phyloP scores from a whole-genome alignment of 225 moss, liverwort and hornwort species.

The Asterella californica region DNA sequence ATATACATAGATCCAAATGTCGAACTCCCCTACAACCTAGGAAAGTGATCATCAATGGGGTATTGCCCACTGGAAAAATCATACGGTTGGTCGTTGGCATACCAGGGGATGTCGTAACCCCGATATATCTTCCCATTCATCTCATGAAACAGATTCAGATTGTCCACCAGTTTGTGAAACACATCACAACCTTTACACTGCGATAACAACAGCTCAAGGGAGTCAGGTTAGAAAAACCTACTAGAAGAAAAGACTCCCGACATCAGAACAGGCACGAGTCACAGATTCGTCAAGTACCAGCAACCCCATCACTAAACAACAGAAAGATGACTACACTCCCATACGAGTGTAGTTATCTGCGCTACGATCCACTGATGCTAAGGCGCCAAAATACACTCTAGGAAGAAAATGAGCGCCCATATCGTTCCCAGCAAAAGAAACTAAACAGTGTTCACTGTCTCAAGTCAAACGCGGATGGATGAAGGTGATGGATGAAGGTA shows the following conservation, averaged over 20 bases:
- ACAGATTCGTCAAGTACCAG: no score
- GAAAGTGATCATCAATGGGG: conserved; percentile 19
- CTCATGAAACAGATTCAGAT: conserved; percentile 94
- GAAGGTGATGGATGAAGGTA: neutral
- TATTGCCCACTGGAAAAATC: conserved; percentile 59
- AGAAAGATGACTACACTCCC: no score
- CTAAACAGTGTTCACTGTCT: neutral
- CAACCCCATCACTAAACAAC: no score
- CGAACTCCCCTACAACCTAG: neutral
- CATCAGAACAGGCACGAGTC: no score
- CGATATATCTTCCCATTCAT: conserved; percentile 81
- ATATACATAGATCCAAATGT: neutral
- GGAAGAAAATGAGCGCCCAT: neutral
- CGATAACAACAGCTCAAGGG: conserved; percentile 1
- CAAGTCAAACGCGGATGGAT: neutral
- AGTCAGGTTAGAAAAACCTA: neutral
- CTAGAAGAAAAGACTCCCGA: neutral
- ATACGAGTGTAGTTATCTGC: no score
- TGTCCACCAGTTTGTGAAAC: conserved; percentile 94
- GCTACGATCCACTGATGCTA: no score
- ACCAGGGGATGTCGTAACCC: conserved; percentile 83
- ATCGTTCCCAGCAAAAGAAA: neutral
- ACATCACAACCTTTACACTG: conserved; percentile 98
- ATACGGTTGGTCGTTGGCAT: conserved; percentile 83
- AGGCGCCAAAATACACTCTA: neutral